phyloP scores from a whole-genome alignment of 2,329 filamentous ascomycete species.

The Fusarium zealandicum region DNA sequence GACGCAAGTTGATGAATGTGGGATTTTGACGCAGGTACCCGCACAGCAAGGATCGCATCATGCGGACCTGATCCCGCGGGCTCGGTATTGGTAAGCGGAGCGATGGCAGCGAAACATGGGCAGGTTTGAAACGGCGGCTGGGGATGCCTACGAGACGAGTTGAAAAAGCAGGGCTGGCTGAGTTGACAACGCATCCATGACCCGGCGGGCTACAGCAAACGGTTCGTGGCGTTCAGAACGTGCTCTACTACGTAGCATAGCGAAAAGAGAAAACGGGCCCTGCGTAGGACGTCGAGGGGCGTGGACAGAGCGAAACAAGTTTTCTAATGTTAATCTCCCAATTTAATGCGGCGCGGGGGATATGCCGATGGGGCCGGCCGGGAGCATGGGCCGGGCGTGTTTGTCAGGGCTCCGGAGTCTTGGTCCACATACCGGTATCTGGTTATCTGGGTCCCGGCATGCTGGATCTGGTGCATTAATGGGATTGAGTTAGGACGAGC shows the following conservation, averaged over 20 bases:
- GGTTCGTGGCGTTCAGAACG: conserved; percentile 9
- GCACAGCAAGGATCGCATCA: conserved; percentile 7
- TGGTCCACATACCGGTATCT: too few relatives aligned
- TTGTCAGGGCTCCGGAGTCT: too few relatives aligned
- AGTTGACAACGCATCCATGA: conserved; percentile 28
- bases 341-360: conserved; percentile 37
- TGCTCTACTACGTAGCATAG: neutral
- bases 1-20: conserved; percentile 18
- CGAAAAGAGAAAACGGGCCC: conserved; percentile 14
- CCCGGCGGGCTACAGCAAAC: conserved; percentile 6
- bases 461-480: too few relatives aligned
- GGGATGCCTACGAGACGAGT: conserved; percentile 4
- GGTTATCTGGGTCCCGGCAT: too few relatives aligned
- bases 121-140: conserved; percentile 1
- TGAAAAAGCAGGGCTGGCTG: conserved; percentile 16
- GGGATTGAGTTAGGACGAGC: too few relatives aligned
- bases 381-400: neutral
- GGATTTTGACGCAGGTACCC: conserved; percentile 29
- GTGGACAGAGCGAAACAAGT: conserved; percentile 16
- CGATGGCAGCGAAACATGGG: neutral
- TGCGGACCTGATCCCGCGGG: neutral
- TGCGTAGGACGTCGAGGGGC: neutral
- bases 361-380: conserved; percentile 31
- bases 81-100: conserved; percentile 4
- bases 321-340: conserved; percentile 34